Percentiles rank a stretch among this genome's conserved stretches.
phyloP scores from a whole-genome alignment of 2,329 filamentous ascomycete species.

The Fusarium fujikuroi region DNA sequence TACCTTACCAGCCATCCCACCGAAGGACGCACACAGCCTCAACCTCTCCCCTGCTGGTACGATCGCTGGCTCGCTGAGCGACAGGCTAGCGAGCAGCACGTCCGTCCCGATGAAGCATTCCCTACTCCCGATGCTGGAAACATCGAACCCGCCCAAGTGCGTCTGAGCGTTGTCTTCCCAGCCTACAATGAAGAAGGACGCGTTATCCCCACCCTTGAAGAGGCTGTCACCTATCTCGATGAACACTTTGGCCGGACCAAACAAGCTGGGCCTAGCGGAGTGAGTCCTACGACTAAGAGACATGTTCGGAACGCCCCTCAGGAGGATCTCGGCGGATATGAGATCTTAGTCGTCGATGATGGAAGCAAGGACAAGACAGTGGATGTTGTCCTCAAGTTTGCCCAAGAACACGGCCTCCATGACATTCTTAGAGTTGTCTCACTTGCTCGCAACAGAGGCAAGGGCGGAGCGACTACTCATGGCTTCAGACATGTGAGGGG shows the following conservation, averaged over 20 bases:
- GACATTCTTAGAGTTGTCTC: slow-evolving; percentile 84
- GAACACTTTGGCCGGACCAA: slow-evolving; percentile 71
- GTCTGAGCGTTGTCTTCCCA: slow-evolving; percentile 90
- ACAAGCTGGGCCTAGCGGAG: slow-evolving; percentile 37
- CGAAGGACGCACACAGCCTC: slow-evolving; percentile 48
- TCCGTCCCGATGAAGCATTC: slow-evolving; percentile 51
- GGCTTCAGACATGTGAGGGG: slow-evolving; percentile 93
- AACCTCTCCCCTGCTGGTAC: slow-evolving; percentile 85
- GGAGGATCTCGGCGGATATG: slow-evolving; percentile 72
- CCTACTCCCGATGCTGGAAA: slow-evolving; percentile 60
- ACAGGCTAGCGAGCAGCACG: slow-evolving; percentile 58
- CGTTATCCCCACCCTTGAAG: slow-evolving; percentile 84
- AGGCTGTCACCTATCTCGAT: slow-evolving; percentile 89
- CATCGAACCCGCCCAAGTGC: slow-evolving; percentile 81
- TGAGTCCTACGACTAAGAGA: slow-evolving; percentile 46
- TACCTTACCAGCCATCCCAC: slow-evolving; percentile 80
- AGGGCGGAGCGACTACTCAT: slow-evolving; percentile 94
- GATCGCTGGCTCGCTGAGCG: slow-evolving; percentile 76
- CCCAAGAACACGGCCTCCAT: slow-evolving; percentile 76
- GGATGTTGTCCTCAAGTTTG: slow-evolving; percentile 81
- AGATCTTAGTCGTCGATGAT: slow-evolving; percentile 92
- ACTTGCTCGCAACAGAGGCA: slow-evolving; percentile 86
- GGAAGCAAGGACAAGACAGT: slow-evolving; percentile 87
- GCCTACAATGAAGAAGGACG: slow-evolving; percentile 95
- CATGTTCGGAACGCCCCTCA: slow-evolving; percentile 47